phyloP scores from a whole-genome alignment of 1,284 basidiomycete genomes.

The Cryptococcus sp. region DNA sequence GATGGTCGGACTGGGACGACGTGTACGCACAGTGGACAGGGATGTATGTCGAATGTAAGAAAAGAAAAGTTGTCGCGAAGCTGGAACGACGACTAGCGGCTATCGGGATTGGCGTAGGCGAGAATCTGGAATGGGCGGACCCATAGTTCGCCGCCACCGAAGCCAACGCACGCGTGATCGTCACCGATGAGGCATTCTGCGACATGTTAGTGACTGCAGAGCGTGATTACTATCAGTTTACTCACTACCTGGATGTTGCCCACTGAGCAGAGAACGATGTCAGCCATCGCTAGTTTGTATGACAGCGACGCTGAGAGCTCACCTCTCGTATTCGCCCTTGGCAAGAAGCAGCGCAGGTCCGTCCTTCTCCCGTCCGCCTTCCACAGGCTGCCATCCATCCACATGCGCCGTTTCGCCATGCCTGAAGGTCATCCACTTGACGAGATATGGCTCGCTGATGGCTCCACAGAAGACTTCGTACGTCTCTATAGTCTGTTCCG shows the following conservation, averaged over 20 bases:
- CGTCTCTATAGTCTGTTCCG: constrained; percentile 39
- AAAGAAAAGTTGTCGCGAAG: neutral
- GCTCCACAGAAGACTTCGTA: constrained; percentile 51
- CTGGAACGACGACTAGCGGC: constrained; percentile 5
- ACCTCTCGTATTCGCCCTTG: constrained; percentile 43
- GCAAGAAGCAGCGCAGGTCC: constrained; percentile 42
- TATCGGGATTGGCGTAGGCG: constrained; percentile 29
- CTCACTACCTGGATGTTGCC: constrained; percentile 48
- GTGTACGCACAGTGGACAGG: too few species aligned
- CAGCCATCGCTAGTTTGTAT: constrained; percentile 1
- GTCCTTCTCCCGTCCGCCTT: constrained; percentile 48
- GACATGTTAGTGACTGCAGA: constrained; percentile 1
- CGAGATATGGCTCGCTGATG: constrained; percentile 30
- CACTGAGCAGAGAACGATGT: constrained; percentile 19
- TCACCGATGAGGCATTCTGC: constrained; percentile 45
- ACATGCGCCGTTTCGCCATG: constrained; percentile 37
- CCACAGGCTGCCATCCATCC: constrained; percentile 46
- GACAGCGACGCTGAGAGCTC: constrained; percentile 11
- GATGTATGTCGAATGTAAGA: too few species aligned
- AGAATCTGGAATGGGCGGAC: constrained; percentile 49
- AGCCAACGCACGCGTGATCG: constrained; percentile 50
- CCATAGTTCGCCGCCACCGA: constrained; percentile 49
- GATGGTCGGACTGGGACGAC: neutral
- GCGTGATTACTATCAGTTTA: neutral
- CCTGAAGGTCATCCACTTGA: constrained; percentile 47